These are phyloP conservation scores for Pyrenula aspistea DNA, from an alignment of 495 filamentous ascomycete genomes.

Conservation along the genomic window DNA sequence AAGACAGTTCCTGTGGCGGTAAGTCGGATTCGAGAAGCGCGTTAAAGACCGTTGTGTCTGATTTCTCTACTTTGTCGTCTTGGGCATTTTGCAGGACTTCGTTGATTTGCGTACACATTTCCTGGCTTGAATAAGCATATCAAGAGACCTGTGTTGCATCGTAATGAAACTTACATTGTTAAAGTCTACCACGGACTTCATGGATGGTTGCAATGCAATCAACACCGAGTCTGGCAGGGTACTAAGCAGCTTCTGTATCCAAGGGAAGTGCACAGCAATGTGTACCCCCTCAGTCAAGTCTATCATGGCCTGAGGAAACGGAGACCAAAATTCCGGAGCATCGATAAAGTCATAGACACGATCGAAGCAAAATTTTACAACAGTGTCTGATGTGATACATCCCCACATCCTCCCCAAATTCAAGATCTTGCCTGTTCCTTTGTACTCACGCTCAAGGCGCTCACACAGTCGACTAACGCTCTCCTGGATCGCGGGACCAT, in stretches of 20 bases:
- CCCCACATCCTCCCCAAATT: conserved; percentile 14
- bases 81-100: too few relatives aligned
- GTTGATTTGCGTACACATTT: neutral
- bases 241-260: conserved; percentile 11
- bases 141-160: neutral
- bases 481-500: conserved; percentile 16
- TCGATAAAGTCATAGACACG: neutral
- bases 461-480: conserved; percentile 5
- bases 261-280: neutral
- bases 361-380: conserved; percentile 26
- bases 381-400: conserved; percentile 27
- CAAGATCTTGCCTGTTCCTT: conserved; percentile 7
- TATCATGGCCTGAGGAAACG: neutral
- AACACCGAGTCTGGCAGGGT: conserved; percentile 6
- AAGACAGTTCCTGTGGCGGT: conserved; percentile 15
- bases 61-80: neutral
- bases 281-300: neutral
- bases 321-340: neutral
- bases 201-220: conserved; percentile 6
- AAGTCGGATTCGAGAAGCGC: conserved; percentile 18
- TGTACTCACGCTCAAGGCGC: conserved; percentile 5
- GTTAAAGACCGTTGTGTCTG: conserved; percentile 18
- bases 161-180: neutral
- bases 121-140: neutral
- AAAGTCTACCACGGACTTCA: conserved; percentile 12